Base-by-base conservation (phyloP, 345 rosid species). In the Mallotus nudiflorus region DNA sequence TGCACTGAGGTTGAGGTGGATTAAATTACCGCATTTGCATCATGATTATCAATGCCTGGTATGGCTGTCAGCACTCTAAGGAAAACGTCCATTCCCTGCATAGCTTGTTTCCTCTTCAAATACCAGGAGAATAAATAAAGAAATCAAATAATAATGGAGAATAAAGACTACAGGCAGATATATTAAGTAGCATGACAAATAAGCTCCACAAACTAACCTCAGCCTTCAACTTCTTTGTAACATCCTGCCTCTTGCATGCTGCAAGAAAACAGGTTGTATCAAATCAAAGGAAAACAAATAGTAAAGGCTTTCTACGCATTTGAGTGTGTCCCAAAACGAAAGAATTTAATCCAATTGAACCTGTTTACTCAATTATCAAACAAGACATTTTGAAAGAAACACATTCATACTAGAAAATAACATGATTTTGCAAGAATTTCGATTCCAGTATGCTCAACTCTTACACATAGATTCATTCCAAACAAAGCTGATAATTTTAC, bases 221-320 rank as follows among this genome's bases (percentile, higher is more conserved):
- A 27, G 77, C 78, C 79, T 95, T 90, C 84, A 95, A 70, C 65
- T 82, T 88, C 51, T 89, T 82, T 20, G 73, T 50, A 42, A 76
- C 89, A 72, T 86, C 89, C 68, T 80, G 93, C 79, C 73, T 84
- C 84, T 95, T 95, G 86, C 96, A 85, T 39, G 77, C 99, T 95
- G 87, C 81, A 91, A 68, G 61, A 53, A 35, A 61, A n/a, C n/a
- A n/a, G n/a, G n/a, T n/a, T n/a, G n/a, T n/a, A n/a, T n/a, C n/a
- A n/a, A n/a, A n/a, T n/a, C n/a, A n/a, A n/a, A n/a, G n/a, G n/a
- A n/a, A n/a, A n/a, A n/a, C n/a, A n/a, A n/a, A n/a, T n/a, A n/a
- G n/a, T n/a, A n/a, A n/a, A n/a, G n/a, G n/a, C n/a, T n/a, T n/a
- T n/a, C n/a, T n/a, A n/a, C n/a, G n/a, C n/a, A n/a, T n/a, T n/a